Conservation (phyloP, 345 rosid species). For the Melaleuca quinquenervia region DNA sequence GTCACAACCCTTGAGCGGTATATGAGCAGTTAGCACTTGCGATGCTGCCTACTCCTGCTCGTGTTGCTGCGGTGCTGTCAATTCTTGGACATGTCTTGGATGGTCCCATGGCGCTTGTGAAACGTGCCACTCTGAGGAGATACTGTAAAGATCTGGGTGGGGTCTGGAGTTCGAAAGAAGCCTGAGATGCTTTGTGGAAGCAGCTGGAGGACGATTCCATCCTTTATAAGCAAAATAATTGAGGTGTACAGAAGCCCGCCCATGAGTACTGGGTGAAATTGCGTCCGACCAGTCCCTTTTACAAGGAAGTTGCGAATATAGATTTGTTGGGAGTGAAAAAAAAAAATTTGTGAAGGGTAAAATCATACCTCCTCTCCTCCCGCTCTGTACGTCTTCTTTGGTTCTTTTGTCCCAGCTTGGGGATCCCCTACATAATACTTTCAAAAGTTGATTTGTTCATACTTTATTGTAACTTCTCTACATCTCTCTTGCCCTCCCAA, state of each 20-base stretch:
- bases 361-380: slow-evolving; percentile 2
- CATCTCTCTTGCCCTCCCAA: not conserved
- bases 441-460: not conserved
- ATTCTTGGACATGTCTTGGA: slow-evolving; percentile 10
- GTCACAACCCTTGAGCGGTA: slow-evolving; percentile 19
- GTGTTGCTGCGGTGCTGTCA: slow-evolving; percentile 4
- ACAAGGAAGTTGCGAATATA: slow-evolving; percentile 20
- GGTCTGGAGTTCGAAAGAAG: not conserved
- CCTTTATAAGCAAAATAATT: slow-evolving; percentile 23
- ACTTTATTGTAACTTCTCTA: not conserved
- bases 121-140: slow-evolving; percentile 3
- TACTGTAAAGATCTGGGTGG: not conserved
- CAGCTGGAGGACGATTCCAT: slow-evolving; percentile 4
- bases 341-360: slow-evolving; percentile 14
- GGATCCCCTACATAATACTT: not conserved
- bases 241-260: slow-evolving; percentile 36
- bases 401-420: not conserved
- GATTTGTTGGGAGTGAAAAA: slow-evolving; percentile 1
- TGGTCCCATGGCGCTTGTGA: slow-evolving; percentile 2
- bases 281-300: slow-evolving; percentile 11
- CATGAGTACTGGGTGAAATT: slow-evolving; percentile 24
- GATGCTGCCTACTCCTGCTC: not conserved
- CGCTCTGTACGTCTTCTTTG: not conserved
- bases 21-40: slow-evolving; percentile 11
- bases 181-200: slow-evolving; percentile 7